Base-by-base conservation (phyloP, 2,329 filamentous ascomycete species). In the Colletotrichum tofieldiae region DNA sequence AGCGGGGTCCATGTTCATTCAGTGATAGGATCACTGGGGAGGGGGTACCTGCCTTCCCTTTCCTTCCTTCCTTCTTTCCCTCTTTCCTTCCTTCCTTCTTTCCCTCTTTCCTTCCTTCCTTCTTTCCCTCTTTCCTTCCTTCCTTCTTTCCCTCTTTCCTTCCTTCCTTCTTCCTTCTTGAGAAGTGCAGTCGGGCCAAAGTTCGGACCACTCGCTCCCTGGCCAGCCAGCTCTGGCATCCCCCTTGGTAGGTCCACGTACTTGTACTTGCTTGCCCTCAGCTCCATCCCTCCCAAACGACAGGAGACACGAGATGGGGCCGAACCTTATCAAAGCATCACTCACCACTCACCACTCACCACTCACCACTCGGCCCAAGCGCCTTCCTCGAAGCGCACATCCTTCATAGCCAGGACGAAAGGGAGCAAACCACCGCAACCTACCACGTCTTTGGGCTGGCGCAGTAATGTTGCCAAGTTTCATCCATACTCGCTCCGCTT, bases 1-100 rank as follows among this genome's bases (percentile, higher is more conserved):
- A 43, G 43, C n/a, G 47, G 43, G 41, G 29, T 32, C 23, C 45
- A 14, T 23, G 59, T 62, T 61, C 32, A 20, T 37, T 43, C 59
- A 37, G 29, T 49, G 43, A 41, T 16, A 16, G 43, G 39, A 6
- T 32, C 35, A 9, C 16, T 23, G 7, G 8, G 45, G 29, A 32
- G 29, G 29, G 29, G 29, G 29, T 3, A 32, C 43, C 43, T 20
- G 18, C 20, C 20, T 20, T 26, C 11, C n/a, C 9, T 49, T 49
- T 26, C 29, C 29, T 32, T 32, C n/a, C n/a, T n/a, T n/a, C n/a
- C n/a, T n/a, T n/a, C n/a, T n/a, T n/a, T n/a, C n/a, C n/a, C n/a
- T n/a, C 29, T 6, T 32, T 32, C 29, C 3, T 32, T 3, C 29
- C 4, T 3, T 32, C 29, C 3, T 32, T 32, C 29, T 32, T 32